A percentile compares a stretch with the other conserved stretches of the same genome.
Evolutionary conservation across 768 basidiomycete species (phyloP).

Genomic region (Nidularia sp.): DNA sequence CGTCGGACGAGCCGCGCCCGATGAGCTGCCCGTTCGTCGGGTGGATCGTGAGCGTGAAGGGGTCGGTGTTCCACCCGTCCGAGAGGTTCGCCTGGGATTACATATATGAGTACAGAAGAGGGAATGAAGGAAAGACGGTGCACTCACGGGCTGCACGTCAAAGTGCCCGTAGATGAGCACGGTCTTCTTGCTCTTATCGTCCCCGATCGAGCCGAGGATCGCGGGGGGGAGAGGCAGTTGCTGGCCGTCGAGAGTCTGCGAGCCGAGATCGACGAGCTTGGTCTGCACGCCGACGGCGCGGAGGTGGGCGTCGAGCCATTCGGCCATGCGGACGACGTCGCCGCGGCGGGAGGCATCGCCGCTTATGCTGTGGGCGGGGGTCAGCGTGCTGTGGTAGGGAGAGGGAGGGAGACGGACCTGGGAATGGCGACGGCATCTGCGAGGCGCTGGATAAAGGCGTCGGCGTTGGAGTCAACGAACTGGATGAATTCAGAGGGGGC

Average conservation of each 20-base stretch:
- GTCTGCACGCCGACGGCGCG: slow-evolving; percentile 77
- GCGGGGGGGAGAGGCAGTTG: slow-evolving; percentile 75
- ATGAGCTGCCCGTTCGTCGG: slow-evolving; percentile 51
- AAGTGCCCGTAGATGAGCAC: slow-evolving; percentile 93
- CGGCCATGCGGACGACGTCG: slow-evolving; percentile 83
- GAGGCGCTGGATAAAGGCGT: slow-evolving; percentile 74
- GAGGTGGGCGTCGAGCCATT: slow-evolving; percentile 75
- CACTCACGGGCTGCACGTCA: slow-evolving; percentile 85
- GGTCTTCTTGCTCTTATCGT: slow-evolving; percentile 88
- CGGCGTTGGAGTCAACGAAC: slow-evolving; percentile 65
- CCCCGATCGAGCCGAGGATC: slow-evolving; percentile 77
- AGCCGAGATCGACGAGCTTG: slow-evolving; percentile 70
- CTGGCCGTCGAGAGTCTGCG: slow-evolving; percentile 63
- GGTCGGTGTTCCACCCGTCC: slow-evolving; percentile 89
- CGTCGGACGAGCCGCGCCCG: slow-evolving; percentile 86
- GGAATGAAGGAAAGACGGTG: not conserved
- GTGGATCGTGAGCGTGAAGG: slow-evolving; percentile 64
- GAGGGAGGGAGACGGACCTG: slow-evolving; percentile 35
- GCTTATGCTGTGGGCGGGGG: slow-evolving; percentile 46
- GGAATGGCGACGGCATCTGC: slow-evolving; percentile 82
- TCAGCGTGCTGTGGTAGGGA: not conserved
- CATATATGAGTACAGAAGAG: not conserved
- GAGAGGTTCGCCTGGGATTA: slow-evolving; percentile 32
- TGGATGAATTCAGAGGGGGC: slow-evolving; percentile 44
- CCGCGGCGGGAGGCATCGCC: slow-evolving; percentile 67